A percentile compares a stretch with the other conserved stretches of the same genome.
Conservation (phyloP, 345 rosid genomes). For the Lumnitzera littorea region DNA sequence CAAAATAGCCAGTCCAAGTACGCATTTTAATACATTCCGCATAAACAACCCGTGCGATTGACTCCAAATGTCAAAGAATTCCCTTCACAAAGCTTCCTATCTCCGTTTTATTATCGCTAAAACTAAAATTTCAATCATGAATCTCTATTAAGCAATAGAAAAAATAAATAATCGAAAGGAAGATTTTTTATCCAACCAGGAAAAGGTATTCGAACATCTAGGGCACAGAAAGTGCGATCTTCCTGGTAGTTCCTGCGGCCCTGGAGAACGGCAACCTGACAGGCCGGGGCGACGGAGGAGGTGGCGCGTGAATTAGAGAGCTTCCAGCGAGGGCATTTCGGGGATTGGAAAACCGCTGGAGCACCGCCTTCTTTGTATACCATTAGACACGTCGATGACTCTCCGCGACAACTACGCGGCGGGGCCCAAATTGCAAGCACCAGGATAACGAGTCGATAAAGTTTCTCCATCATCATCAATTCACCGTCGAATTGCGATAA, state of each 20-base stretch:
- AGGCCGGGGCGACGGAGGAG: slow-evolving; percentile 23
- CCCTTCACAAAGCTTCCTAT: no score
- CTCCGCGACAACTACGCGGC: slow-evolving; percentile 21
- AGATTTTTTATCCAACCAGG: slow-evolving; percentile 32
- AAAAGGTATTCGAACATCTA: slow-evolving; percentile 71
- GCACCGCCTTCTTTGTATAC: slow-evolving; percentile 89
- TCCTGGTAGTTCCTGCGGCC: slow-evolving; percentile 74
- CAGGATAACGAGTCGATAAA: slow-evolving; percentile 4
- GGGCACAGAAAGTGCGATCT: slow-evolving; percentile 76
- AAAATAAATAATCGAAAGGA: no score
- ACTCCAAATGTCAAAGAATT: no score
- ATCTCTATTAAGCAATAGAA: no score
- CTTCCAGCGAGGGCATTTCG: slow-evolving; percentile 87
- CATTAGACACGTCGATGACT: slow-evolving; percentile 73
- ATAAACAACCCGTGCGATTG: no score
- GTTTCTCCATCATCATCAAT: no score
- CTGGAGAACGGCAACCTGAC: slow-evolving; percentile 61
- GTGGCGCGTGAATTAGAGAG: slow-evolving; percentile 32
- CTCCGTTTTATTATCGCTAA: no score
- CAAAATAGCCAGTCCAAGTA: no score
- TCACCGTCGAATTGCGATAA: no score
- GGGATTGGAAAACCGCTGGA: slow-evolving; percentile 78
- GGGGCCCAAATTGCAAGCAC: slow-evolving; percentile 1
- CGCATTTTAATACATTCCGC: no score
- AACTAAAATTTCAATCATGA: no score